Conservation (phyloP, 768 basidiomycete species). For the Lentinus tigrinus region DNA sequence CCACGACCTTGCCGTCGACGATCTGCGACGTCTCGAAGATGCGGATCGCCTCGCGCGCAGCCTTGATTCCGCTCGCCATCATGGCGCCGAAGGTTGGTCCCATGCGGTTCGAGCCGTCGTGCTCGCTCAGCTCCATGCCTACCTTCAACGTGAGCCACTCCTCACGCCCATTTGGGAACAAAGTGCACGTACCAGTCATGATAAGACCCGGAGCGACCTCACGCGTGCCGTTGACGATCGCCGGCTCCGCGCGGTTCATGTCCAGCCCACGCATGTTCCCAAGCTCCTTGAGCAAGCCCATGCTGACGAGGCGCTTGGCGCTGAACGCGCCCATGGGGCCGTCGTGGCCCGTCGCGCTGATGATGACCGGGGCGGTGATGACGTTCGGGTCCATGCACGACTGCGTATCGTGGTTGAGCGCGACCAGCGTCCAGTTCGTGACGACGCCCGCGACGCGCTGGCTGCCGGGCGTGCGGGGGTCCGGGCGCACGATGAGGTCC, state of each 20-base stretch:
- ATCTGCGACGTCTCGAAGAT: constrained; percentile 33
- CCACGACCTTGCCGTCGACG: constrained; percentile 38
- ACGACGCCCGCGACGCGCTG: constrained; percentile 53
- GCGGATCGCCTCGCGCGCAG: constrained; percentile 37
- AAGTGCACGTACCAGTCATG: constrained; percentile 55
- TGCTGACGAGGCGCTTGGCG: constrained; percentile 74
- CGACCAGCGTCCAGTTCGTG: constrained; percentile 53
- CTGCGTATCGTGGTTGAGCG: constrained; percentile 70
- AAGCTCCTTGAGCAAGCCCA: constrained; percentile 69
- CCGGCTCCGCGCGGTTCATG: constrained; percentile 81
- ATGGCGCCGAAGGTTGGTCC: constrained; percentile 77
- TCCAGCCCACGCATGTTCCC: constrained; percentile 81
- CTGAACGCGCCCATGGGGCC: constrained; percentile 82
- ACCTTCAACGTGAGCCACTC: background rate
- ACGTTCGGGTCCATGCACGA: constrained; percentile 70
- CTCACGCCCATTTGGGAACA: background rate
- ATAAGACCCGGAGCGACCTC: constrained; percentile 76
- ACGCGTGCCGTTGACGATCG: constrained; percentile 75
- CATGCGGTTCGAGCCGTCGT: constrained; percentile 72
- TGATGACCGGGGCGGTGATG: constrained; percentile 74
- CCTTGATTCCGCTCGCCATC: constrained; percentile 68
- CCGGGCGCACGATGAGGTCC: constrained; percentile 69
- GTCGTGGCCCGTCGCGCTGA: constrained; percentile 75
- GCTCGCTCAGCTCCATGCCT: constrained; percentile 84
- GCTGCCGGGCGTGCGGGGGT: constrained; percentile 32